Base-by-base conservation (phyloP, 345 rosid species). In the Raphanus sativus region DNA sequence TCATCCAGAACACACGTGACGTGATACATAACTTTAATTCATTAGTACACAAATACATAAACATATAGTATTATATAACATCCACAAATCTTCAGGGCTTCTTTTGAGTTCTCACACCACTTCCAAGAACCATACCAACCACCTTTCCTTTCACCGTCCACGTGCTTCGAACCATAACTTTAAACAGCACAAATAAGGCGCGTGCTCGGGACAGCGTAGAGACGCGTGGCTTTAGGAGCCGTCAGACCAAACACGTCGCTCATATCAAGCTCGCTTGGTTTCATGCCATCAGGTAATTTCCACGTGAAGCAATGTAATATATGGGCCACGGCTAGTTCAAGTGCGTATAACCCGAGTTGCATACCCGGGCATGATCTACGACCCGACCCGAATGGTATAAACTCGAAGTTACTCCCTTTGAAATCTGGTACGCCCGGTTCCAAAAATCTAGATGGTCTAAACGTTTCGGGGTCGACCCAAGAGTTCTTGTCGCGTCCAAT, bases 351-450 rank as follows among this genome's bases (percentile, higher is more conserved):
- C 66, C 99, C 99, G 5, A 95, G 98, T 50, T 89, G 92, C 99
- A 95, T 94, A 8, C 98, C 98, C 15, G 97, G 98, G 66, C 98
- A 94, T 0, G 98, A 94, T 75, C 98, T 85, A 70, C 99, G 86
- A 72, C 99, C 99, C 60, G 99, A 95, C 73, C 99, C 99, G 77
- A 95, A 95, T 0, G 99, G 99, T n/a, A 95, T 83, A 63, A 92
- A 92, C 84, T 95, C 98, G 52, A 95, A 95, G 63, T 90, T 84
- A 69, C 75, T 87, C 13, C 98, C 99, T 67, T 87, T 95, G 55
- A 86, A 92, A 78, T 95, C 99, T 0, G 99, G 87, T 11, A 86
- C 83, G 0, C 89, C 89, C 36, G 85, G 83, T 26, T 83, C 68
- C 64, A 92, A 61, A 75, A 95, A 95, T 87, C 99, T 79, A 0